Base-by-base conservation (phyloP, 2,329 filamentous ascomycete species). In the Waltergamsia citrina region DNA sequence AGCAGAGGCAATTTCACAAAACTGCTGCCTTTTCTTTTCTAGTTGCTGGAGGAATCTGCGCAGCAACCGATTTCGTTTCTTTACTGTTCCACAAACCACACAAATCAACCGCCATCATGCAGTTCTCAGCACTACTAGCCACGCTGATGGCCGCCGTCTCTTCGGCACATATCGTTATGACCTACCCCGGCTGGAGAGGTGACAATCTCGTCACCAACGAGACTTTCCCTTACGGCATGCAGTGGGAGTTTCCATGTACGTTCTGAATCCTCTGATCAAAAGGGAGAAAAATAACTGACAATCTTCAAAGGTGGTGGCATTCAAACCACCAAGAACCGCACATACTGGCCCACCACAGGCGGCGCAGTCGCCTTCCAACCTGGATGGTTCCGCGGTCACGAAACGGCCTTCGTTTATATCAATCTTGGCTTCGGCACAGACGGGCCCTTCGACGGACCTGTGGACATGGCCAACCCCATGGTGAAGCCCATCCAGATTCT, bases 181-280 rank as follows among this genome's bases (percentile, higher is more conserved):
- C 80, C 41, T 93, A 93, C 52, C 87, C 86, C 1, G 84, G 83
- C 45, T 90, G 82, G 78, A 65, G 87, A 71, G 87, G 86, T 43
- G 80, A 94, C 65, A 93, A 86, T 54, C 73, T 94, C 41, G 71
- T 81, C 51, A 82, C 80, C 28, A 93, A 86, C 54, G 76, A 74
- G 3, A 78, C 72, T 1, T 92, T 76, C 46, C 87, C 87, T 2
- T 94, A 84, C 45, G 88, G 87, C 60, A 90, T 92, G 84, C 83
- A 94, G 64, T 95, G 87, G 87, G 78, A 80, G 55, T 94, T 94
- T 65, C 87, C 88, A 58, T 95, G 87, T 94, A 67, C 63, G 85
- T 65, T 31, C n/a, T 30, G 22, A n/a, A n/a, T 24, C 8, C 22
- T 24, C n/a, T 11, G 9, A 28, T 7, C 20, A 8, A 8, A 5